Base-by-base conservation (phyloP, 257 asterid genomes). In the Primulina tabacum region DNA sequence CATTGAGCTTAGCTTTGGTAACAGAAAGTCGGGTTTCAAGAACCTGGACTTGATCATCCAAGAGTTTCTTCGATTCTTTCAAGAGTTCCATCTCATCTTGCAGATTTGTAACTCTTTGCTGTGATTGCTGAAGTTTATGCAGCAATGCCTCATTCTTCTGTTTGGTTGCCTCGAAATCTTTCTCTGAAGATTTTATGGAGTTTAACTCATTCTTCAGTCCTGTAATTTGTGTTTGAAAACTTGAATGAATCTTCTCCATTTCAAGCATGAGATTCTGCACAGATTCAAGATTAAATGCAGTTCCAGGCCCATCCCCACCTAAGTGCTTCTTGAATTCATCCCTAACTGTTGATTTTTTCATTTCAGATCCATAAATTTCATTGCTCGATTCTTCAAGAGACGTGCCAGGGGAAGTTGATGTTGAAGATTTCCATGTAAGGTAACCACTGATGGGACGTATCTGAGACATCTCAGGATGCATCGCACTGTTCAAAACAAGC, bases 21-120 rank as follows among this genome's bases (percentile, higher is more conserved):
- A 86, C 85, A 8, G 38, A 78, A 62, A 92, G 84, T 71, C 86
- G 94, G 17, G 92, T 84, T 11, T 88, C 95, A 21, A 90, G 87
- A 60, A 90, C 97, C 80, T 87, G 96, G 4, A 80, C 43, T 70
- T 87, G 84, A 40, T 89, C 97, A 73, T 87, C 96, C 11, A 20
- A 61, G 68, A 38, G 34, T 65, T 79, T 79, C 70, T 81, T 85
- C 14, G 86, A 80, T 73, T 87, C 96, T 68, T 74, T 80, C 81
- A 80, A 29, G 8, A 11, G 62, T 68, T 81, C 86, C 71, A 80
- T 20, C 70, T 86, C 90, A 8, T 74, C 74, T 43, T 64, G 77
- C 52, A 82, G 79, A 29, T 68, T 69, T 7, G 6, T 60, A 56
- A 77, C 24, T 73, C 50, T 75, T 68, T 72, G 65, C 29, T 56